These are phyloP conservation scores for Fusarium sp. DNA, from an alignment of 2,329 filamentous ascomycete species.

Conservation along the genomic window DNA sequence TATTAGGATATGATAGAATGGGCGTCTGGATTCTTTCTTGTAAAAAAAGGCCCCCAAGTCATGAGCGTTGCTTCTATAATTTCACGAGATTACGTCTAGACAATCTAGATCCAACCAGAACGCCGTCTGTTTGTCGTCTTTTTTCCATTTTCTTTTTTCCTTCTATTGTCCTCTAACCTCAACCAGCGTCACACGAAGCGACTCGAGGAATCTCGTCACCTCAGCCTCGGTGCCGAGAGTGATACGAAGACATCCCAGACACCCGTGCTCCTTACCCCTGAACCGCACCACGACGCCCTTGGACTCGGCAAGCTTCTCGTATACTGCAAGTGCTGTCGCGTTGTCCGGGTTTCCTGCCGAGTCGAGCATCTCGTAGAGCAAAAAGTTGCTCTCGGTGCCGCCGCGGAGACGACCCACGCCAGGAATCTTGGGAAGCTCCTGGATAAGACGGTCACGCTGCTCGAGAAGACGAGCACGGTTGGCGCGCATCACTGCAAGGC, in stretches of 20 bases:
- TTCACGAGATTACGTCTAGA: constrained; percentile 44
- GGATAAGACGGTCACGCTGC: constrained; percentile 82
- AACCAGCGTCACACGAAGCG: constrained; percentile 66
- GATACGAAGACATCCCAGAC: constrained; percentile 87
- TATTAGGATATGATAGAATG: constrained; percentile 20
- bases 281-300: constrained; percentile 94
- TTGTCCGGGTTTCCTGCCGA: constrained; percentile 81
- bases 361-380: constrained; percentile 90
- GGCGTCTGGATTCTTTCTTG: constrained; percentile 23
- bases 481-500: constrained; percentile 77
- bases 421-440: constrained; percentile 77
- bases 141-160: neutral
- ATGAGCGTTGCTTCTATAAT: constrained; percentile 41
- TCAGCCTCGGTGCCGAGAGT: constrained; percentile 93
- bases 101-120: constrained; percentile 37
- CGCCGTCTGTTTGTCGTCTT: constrained; percentile 31
- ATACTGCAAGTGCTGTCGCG: constrained; percentile 79
- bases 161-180: constrained; percentile 55
- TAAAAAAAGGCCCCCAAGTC: constrained; percentile 26
- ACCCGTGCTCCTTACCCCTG: constrained; percentile 91
- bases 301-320: constrained; percentile 85
- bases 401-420: constrained; percentile 87
- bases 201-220: constrained; percentile 80
- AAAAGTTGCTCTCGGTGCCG: constrained; percentile 85
- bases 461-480: constrained; percentile 77